Base-by-base conservation (phyloP, 192 early-diverging fungal genomes). In the Phlyctochytrium planicorne region DNA sequence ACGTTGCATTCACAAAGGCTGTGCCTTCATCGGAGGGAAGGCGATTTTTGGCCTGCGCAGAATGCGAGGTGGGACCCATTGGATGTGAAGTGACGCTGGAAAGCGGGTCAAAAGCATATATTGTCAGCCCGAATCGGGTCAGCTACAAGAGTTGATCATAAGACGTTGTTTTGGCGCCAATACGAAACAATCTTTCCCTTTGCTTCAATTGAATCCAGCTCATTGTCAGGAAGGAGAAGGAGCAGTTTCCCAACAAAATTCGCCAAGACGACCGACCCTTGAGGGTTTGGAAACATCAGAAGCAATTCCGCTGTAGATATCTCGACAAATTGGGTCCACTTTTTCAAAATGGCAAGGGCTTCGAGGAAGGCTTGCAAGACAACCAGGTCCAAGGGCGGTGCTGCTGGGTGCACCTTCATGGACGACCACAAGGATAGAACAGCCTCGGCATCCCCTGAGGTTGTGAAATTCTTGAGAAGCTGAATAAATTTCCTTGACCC, bases 31-130 rank as follows among this genome's bases (percentile, higher is more conserved):
- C 20, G 40, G 40, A 47, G 10, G 6, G 40, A 47, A 47, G 10
- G 40, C 10, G 20, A 47, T 47, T 47, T 60, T 61, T 78, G 14
- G 52, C 63, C 0, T 78, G 77, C 65, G 77, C 77, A 14, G 77
- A 78, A 33, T 78, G 77, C 60, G 77, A 78, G 36, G 24, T 72
- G 1, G 77, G 77, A 30, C 77, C 77, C 25, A 29, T 78, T 1
- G 77, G 77, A 6, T 6, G 10, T 14, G 40, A 47, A 47, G 20
- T 47, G 10, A 14, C 40, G 6, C 40, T 47, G 20, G 20, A 20
- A 6, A 20, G 20, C 20, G 6, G 10, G 20, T 47, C 40, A 14
- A 47, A 47, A 47, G 40, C 40, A 47, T 47, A 14, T 47, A 47
- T 47, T 47, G 10, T 47, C 20, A 14, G 20, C 20, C 40, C 40